Evolutionary conservation across 441 rosid species (phyloP).

Genomic region (Geranium incanum): DNA sequence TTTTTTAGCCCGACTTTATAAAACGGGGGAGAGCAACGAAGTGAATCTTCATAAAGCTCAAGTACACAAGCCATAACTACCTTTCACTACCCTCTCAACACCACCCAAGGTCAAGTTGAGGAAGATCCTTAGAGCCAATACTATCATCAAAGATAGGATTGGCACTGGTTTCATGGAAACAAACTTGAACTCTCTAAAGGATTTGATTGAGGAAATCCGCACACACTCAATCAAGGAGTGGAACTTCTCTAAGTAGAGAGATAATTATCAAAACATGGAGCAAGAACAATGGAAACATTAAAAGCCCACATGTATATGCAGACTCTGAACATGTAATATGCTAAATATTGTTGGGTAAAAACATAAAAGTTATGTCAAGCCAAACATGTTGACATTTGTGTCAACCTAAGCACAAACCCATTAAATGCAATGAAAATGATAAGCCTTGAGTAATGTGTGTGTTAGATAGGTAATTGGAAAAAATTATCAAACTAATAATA

Average conservation of each 20-base stretch:
- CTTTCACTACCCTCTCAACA: too few species aligned
- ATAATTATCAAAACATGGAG: neutral
- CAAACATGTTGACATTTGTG: neutral
- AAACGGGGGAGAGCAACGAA: too few species aligned
- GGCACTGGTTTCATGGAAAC: too few species aligned
- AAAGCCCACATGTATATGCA: neutral
- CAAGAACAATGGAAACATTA: neutral
- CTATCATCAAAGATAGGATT: too few species aligned
- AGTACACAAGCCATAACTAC: too few species aligned
- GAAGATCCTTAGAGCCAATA: too few species aligned
- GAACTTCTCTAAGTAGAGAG: neutral
- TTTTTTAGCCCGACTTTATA: too few species aligned
- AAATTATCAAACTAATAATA: neutral
- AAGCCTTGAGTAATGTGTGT: neutral
- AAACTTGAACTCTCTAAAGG: neutral
- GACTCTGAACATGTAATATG: neutral
- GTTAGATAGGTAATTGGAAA: neutral
- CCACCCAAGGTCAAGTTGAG: too few species aligned
- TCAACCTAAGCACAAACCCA: neutral
- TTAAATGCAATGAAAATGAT: neutral
- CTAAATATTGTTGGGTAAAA: neutral
- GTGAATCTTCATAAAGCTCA: too few species aligned
- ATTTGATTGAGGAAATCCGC: neutral
- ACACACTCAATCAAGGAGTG: neutral
- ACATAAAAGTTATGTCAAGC: neutral